Base-by-base conservation (phyloP, 2,329 filamentous ascomycete species). In the Colletotrichum orbiculare region DNA sequence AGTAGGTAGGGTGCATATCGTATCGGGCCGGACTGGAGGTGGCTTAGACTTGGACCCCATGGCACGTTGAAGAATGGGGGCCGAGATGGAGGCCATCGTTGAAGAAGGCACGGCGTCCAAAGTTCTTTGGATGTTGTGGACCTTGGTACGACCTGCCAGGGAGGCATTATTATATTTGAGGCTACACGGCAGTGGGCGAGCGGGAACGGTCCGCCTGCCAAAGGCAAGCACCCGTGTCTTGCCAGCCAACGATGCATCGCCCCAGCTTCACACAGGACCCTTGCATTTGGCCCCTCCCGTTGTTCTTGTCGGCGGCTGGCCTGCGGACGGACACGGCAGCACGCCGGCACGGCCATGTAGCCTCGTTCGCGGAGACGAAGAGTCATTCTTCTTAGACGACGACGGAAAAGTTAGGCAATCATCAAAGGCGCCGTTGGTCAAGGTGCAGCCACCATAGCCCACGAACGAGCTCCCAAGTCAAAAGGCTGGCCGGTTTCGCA, bases 161-260 rank as follows among this genome's bases (percentile, higher is more conserved):
- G 25, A 25, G 25, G 25, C 25, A 25, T 25, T 25, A 25, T 25
- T 5, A 25, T 25, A 25, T 25, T 3, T 49, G 17, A 63, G 15
- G 60, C 54, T 47, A 43, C 47, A 63, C 60, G 54, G 64, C 64
- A 66, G 52, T 46, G 39, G 35, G 38, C 33, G 54, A 55, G 54
- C 56, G 48, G 56, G 56, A 60, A 38, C 54, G 54, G 43, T 49
- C 54, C 54, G 54, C 35, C 43, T 56, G 54, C 54, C 41, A 57
- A 47, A 38, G 48, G 25, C 25, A 25, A 25, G 25, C 25, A 25
- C 25, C 25, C 25, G 25, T 5, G 25, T 25, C 25, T 25, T 25
- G 25, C 4, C 25, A 1, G 25, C 25, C 25, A 25, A 25, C 25
- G 25, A 25, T 5, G 4, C 25, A 25, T 25, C 25, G 25, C 25